phyloP scores from a whole-genome alignment of 768 basidiomycete species.

The Sporobolomyces pararoseus region DNA sequence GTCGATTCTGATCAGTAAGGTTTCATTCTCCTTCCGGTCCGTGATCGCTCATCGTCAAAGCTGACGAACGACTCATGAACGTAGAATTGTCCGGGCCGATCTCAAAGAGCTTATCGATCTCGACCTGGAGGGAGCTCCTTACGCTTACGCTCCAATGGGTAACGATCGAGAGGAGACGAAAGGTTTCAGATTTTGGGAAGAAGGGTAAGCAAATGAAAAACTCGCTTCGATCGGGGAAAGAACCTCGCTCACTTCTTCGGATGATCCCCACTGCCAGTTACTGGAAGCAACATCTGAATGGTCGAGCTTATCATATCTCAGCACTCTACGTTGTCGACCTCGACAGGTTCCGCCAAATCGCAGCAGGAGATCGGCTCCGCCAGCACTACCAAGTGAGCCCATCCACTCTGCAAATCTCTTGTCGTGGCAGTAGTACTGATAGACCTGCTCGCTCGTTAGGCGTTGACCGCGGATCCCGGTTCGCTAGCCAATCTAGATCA shows the following conservation, averaged over 20 bases:
- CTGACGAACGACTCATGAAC: too few relatives aligned
- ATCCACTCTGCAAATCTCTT: too few relatives aligned
- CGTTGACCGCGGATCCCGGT: constrained; percentile 86
- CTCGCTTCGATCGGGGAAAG: too few relatives aligned
- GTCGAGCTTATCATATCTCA: constrained; percentile 92
- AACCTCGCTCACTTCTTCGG: too few relatives aligned
- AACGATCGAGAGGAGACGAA: constrained; percentile 92
- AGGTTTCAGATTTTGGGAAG: constrained; percentile 98
- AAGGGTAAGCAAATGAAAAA: constrained; percentile 71
- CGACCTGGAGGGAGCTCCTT: constrained; percentile 86
- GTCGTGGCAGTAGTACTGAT: too few relatives aligned
- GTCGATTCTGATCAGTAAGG: constrained; percentile 83
- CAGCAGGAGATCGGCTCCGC: constrained; percentile 71
- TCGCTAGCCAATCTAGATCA: constrained; percentile 94
- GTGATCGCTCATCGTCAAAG: too few relatives aligned
- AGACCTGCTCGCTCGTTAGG: constrained; percentile 39
- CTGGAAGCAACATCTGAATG: constrained; percentile 78
- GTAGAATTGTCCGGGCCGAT: constrained; percentile 84
- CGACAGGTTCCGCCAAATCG: constrained; percentile 83
- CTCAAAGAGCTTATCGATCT: constrained; percentile 89
- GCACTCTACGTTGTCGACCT: constrained; percentile 95
- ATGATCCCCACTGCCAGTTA: constrained; percentile 10
- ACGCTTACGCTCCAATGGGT: constrained; percentile 92
- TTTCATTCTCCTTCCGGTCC: background rate
- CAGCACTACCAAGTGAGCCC: constrained; percentile 71